Evolutionary conservation across 2,329 filamentous ascomycete genomes (phyloP).

Genomic region (Cordyceps cicadae): DNA sequence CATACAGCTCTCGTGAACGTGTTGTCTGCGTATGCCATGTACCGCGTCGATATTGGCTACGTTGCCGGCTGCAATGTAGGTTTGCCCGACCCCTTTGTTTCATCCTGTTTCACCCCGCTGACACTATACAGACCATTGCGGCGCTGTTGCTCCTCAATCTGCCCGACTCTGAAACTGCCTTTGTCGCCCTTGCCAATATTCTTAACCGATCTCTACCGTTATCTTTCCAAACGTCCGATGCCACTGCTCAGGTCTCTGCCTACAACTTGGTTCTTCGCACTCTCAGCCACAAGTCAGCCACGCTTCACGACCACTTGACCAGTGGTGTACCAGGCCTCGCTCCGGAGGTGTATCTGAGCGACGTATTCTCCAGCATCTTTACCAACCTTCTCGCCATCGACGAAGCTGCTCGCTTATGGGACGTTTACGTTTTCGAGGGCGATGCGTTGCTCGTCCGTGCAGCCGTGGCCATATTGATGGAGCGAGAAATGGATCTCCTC

Average conservation of each 20-base stretch:
- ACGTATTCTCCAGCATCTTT: constrained; percentile 58
- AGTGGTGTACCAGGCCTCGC: constrained; percentile 36
- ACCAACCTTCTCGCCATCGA: constrained; percentile 57
- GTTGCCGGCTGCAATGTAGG: constrained; percentile 66
- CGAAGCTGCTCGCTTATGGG: constrained; percentile 66
- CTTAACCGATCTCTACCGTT: constrained; percentile 68
- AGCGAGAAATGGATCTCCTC: constrained; percentile 44
- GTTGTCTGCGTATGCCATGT: constrained; percentile 71
- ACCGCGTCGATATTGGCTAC: constrained; percentile 74
- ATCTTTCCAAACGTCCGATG: constrained; percentile 65
- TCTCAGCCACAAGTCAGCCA: constrained; percentile 54
- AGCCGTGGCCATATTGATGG: constrained; percentile 57
- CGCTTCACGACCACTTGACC: constrained; percentile 57
- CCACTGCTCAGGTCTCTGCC: constrained; percentile 58
- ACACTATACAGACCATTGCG: constrained; percentile 51
- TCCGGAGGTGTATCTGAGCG: constrained; percentile 47
- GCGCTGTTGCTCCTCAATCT: constrained; percentile 67
- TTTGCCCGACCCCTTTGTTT: constrained; percentile 15
- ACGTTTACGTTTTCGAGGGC: constrained; percentile 76
- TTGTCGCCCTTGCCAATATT: constrained; percentile 66
- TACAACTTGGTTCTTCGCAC: constrained; percentile 63
- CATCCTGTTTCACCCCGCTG: constrained; percentile 10
- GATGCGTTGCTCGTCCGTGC: constrained; percentile 64
- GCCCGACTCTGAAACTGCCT: constrained; percentile 52
- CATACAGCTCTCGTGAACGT: constrained; percentile 63